Percentiles rank a stretch among this genome's conserved stretches.
Evolutionary conservation across 305 asterid species (phyloP).

Genomic region (Solanum aculeatissimum): DNA sequence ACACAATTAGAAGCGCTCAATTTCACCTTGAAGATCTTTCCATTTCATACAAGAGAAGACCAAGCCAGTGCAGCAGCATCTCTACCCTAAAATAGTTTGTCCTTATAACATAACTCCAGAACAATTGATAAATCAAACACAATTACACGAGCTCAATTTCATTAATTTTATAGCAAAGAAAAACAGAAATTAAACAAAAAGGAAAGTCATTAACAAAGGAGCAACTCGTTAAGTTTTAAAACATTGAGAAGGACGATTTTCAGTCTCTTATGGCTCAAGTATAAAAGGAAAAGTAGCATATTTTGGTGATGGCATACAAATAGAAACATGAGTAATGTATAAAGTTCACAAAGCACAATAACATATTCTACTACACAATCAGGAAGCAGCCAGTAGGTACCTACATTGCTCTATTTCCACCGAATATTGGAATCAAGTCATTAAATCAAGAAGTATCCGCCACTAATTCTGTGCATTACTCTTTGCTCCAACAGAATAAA

Average conservation of each 20-base stretch:
- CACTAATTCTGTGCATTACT: neutral
- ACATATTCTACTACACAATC: neutral
- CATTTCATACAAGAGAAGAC: neutral
- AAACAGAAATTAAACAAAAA: neutral
- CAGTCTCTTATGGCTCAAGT: neutral
- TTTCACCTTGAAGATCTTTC: neutral
- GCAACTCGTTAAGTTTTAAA: neutral
- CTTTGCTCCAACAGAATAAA: neutral
- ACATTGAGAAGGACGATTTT: neutral
- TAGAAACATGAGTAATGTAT: neutral
- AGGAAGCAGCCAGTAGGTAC: neutral
- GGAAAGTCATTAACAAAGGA: neutral
- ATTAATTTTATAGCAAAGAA: neutral
- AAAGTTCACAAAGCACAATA: neutral
- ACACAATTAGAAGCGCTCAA: neutral
- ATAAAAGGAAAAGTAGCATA: neutral
- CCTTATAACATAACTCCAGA: neutral
- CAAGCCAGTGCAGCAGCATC: neutral
- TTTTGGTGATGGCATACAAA: neutral
- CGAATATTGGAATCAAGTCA: neutral
- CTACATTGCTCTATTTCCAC: neutral
- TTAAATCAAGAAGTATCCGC: neutral
- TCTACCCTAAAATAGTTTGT: neutral
- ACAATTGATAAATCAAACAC: neutral
- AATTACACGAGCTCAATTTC: neutral